These are phyloP conservation scores for Cylindrotheca fusiformis DNA, from an alignment of 108 stramenopile species.

Conservation along the genomic window DNA sequence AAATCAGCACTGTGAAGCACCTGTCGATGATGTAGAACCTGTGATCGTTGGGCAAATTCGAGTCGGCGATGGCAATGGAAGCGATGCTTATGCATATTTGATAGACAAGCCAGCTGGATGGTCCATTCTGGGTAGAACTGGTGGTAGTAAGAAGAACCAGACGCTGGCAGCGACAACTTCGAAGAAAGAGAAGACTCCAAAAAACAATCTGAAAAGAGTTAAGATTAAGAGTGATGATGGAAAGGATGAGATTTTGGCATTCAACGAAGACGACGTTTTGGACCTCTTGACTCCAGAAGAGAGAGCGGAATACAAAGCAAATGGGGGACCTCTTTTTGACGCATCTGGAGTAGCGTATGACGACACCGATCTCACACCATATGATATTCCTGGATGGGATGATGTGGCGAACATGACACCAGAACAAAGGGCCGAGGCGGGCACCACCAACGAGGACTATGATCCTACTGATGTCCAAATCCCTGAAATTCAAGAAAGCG, in stretches of 20 bases:
- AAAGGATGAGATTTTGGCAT: slow-evolving; percentile 60
- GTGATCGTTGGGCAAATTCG: slow-evolving; percentile 48
- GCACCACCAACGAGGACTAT: slow-evolving; percentile 57
- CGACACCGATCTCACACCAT: neutral
- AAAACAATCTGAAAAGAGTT: slow-evolving; percentile 8
- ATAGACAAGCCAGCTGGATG: slow-evolving; percentile 79
- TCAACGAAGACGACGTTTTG: slow-evolving; percentile 63
- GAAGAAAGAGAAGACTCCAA: slow-evolving; percentile 28
- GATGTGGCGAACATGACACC: slow-evolving; percentile 27
- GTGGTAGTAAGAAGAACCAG: slow-evolving; percentile 7
- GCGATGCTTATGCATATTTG: slow-evolving; percentile 66
- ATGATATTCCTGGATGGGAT: slow-evolving; percentile 29
- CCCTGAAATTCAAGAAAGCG: slow-evolving; percentile 65
- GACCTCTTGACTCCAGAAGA: slow-evolving; percentile 69
- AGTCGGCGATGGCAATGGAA: slow-evolving; percentile 31
- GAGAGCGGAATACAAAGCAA: slow-evolving; percentile 39
- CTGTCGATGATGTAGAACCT: slow-evolving; percentile 45
- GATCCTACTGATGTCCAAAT: slow-evolving; percentile 49
- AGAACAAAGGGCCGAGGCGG: slow-evolving; percentile 24
- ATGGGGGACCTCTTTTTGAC: slow-evolving; percentile 16
- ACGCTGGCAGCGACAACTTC: slow-evolving; percentile 4
- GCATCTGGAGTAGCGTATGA: slow-evolving; percentile 5
- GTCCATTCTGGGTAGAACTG: slow-evolving; percentile 61
- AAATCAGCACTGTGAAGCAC: slow-evolving; percentile 52
- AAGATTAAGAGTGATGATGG: slow-evolving; percentile 57